phyloP scores from a whole-genome alignment of 2,329 filamentous ascomycete genomes.

The Triangularia verruculosa region DNA sequence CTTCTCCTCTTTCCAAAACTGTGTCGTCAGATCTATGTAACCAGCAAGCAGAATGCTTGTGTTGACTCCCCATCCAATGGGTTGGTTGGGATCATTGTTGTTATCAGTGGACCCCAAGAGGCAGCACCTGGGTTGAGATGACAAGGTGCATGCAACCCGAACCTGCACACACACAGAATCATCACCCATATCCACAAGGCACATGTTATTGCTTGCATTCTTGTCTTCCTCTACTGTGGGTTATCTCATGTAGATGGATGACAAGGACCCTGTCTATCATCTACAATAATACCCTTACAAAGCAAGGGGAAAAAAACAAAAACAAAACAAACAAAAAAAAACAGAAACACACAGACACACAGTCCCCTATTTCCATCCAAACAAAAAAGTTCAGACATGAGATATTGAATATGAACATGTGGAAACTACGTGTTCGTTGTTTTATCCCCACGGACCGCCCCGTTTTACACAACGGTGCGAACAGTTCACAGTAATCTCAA shows the following conservation, averaged over 20 bases:
- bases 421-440: background rate
- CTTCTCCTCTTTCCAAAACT: background rate
- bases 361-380: background rate
- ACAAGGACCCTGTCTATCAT: background rate
- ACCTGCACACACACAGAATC: no score
- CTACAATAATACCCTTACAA: background rate
- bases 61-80: background rate
- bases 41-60: background rate
- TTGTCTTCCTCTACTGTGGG: no score
- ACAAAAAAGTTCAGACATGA: background rate
- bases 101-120: background rate
- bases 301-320: background rate
- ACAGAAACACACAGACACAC: background rate
- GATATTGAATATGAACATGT: background rate
- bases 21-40: background rate
- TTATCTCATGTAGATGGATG: background rate
- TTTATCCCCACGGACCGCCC: background rate
- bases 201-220: background rate
- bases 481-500: background rate
- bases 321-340: background rate
- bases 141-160: background rate
- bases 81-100: background rate
- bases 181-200: background rate
- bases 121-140: background rate
- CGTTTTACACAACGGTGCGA: background rate